Conservation (phyloP, 2,329 filamentous ascomycete genomes). For the Pezicula rhizophila region DNA sequence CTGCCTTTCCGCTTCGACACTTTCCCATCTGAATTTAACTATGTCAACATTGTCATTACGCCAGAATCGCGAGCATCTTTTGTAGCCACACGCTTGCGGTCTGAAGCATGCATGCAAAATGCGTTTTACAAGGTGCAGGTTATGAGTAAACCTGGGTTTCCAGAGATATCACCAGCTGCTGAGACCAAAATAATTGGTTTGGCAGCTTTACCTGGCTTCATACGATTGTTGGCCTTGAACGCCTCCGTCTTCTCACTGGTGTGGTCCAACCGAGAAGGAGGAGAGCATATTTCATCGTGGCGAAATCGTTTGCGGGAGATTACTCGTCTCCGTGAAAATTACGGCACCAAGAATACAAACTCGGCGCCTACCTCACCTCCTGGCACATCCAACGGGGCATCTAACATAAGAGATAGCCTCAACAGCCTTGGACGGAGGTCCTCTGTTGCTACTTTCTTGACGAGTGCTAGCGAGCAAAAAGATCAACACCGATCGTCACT, state of each 20-base stretch:
- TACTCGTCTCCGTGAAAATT: constrained; percentile 68
- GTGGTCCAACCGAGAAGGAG: constrained; percentile 72
- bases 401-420: constrained; percentile 53
- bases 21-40: constrained; percentile 93
- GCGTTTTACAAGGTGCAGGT: constrained; percentile 84
- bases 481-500: constrained; percentile 53
- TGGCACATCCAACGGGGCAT: constrained; percentile 21
- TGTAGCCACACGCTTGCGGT: constrained; percentile 52
- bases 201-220: constrained; percentile 74
- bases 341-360: constrained; percentile 37
- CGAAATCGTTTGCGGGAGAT: constrained; percentile 81
- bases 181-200: constrained; percentile 85
- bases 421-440: constrained; percentile 50
- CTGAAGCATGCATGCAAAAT: constrained; percentile 30
- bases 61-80: constrained; percentile 78
- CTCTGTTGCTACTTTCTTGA: constrained; percentile 62
- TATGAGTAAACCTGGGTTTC: constrained; percentile 82
- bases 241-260: constrained; percentile 89
- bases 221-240: constrained; percentile 84
- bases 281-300: constrained; percentile 86
- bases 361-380: constrained; percentile 28
- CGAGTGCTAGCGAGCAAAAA: constrained; percentile 46
- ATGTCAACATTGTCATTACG: constrained; percentile 92
- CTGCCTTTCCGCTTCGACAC: constrained; percentile 82
- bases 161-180: constrained; percentile 83